Evolutionary conservation across 768 basidiomycete species (phyloP).

Genomic region (Dentipellis fragilis): DNA sequence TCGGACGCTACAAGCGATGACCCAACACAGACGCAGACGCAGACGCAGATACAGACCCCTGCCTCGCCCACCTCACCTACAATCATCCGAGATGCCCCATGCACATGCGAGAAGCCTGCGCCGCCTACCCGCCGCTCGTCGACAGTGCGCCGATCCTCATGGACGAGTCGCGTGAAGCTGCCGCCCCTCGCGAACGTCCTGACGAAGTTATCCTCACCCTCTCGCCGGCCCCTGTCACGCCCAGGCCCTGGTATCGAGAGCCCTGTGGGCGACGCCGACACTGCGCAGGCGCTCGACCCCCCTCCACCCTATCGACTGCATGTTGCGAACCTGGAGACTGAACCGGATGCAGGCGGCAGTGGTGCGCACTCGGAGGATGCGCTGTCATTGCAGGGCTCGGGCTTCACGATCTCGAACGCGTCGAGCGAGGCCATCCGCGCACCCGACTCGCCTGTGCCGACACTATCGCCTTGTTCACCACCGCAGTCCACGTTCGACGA

Average conservation of each 20-base stretch:
- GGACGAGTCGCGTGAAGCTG: slow-evolving; percentile 2
- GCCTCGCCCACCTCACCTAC: too few relatives aligned
- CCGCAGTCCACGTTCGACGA: slow-evolving; percentile 8
- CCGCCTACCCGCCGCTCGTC: neutral
- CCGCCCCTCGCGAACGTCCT: slow-evolving; percentile 1
- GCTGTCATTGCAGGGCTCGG: neutral
- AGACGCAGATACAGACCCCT: too few relatives aligned
- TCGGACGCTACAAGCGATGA: neutral
- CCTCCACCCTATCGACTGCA: slow-evolving; percentile 8
- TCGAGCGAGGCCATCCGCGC: slow-evolving; percentile 12
- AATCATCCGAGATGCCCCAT: too few relatives aligned
- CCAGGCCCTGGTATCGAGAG: neutral
- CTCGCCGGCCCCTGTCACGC: neutral
- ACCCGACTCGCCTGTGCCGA: slow-evolving; percentile 11
- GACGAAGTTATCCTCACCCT: slow-evolving; percentile 1
- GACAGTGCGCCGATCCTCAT: slow-evolving; percentile 3
- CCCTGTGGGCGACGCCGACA: neutral
- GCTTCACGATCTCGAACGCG: neutral
- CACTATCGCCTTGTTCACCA: slow-evolving; percentile 4
- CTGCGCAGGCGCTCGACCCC: neutral
- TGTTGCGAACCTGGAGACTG: slow-evolving; percentile 1
- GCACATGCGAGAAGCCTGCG: too few relatives aligned
- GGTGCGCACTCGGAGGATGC: neutral
- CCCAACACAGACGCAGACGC: neutral
- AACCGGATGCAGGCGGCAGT: neutral